Conservation (phyloP, 768 basidiomycete species). For the Pulveroboletus sp. region DNA sequence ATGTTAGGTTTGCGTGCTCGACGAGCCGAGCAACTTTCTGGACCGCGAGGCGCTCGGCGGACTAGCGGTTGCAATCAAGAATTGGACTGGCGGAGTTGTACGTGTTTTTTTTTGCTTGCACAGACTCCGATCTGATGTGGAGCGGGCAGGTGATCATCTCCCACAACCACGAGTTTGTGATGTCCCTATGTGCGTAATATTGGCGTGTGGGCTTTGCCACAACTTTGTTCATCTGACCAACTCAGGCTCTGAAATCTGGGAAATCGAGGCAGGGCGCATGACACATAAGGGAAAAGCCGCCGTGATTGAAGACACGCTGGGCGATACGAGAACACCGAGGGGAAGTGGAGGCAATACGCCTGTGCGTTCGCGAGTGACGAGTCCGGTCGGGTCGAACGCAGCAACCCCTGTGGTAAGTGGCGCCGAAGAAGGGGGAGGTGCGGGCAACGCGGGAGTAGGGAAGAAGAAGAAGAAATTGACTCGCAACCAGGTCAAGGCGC, state of each 20-base stretch:
- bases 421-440: conserved; percentile 53
- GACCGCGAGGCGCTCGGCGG: conserved; percentile 95
- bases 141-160: conserved; percentile 82
- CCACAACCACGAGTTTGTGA: conserved; percentile 88
- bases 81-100: conserved; percentile 92
- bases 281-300: conserved; percentile 87
- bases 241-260: conserved; percentile 90
- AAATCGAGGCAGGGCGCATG: conserved; percentile 82
- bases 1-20: conserved; percentile 55
- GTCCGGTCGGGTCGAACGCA: conserved; percentile 63
- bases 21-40: conserved; percentile 96
- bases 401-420: conserved; percentile 81
- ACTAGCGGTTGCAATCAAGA: conserved; percentile 89
- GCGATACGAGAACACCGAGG: conserved; percentile 64
- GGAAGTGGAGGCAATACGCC: conserved; percentile 75
- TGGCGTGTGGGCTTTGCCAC: conserved; percentile 9
- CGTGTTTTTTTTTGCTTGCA: conserved; percentile 12
- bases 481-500: conserved; percentile 86
- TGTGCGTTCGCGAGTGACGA: conserved; percentile 63
- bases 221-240: conserved; percentile 15
- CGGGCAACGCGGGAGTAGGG: conserved; percentile 32
- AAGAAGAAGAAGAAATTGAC: conserved; percentile 91
- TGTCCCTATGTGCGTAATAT: conserved; percentile 65
- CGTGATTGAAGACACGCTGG: conserved; percentile 81
- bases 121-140: conserved; percentile 19